These are phyloP conservation scores for Hura crepitans DNA, from an alignment of 441 rosid genomes.

Conservation along the genomic window DNA sequence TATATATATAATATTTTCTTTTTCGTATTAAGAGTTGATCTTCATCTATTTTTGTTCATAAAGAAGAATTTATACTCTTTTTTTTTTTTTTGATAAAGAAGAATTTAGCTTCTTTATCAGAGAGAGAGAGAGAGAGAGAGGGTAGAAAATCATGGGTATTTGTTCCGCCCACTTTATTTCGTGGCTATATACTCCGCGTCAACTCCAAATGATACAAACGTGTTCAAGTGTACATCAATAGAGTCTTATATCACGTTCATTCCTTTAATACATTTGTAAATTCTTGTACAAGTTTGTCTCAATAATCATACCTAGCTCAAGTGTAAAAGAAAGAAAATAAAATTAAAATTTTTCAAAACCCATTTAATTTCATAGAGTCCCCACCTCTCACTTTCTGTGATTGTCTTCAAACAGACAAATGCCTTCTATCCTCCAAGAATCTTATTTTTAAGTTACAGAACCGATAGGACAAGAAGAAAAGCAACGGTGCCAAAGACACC, in stretches of 20 bases:
- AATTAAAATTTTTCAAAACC: too few relatives aligned
- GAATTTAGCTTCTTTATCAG: not conserved
- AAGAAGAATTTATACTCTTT: not conserved
- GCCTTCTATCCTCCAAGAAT: slow-evolving; percentile 18
- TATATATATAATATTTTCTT: too few relatives aligned
- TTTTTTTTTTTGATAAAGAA: not conserved
- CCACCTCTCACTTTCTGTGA: not conserved
- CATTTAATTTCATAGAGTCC: too few relatives aligned
- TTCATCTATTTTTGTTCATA: not conserved
- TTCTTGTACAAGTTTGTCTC: too few relatives aligned
- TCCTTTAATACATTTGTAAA: too few relatives aligned
- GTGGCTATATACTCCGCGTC: slow-evolving; percentile 17
- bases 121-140: not conserved
- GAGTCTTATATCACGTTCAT: too few relatives aligned
- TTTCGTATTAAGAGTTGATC: not conserved
- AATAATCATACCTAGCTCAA: too few relatives aligned
- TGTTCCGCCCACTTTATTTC: slow-evolving; percentile 15
- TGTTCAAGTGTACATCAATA: too few relatives aligned
- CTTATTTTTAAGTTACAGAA: not conserved
- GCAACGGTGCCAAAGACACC: slow-evolving; percentile 27
- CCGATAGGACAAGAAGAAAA: slow-evolving; percentile 13
- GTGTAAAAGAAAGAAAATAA: too few relatives aligned
- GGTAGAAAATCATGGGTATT: slow-evolving; percentile 6
- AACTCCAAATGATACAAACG: not conserved
- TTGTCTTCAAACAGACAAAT: not conserved